Evolutionary conservation across 2,329 filamentous ascomycete genomes (phyloP).

Genomic region (Xylaria sp.): DNA sequence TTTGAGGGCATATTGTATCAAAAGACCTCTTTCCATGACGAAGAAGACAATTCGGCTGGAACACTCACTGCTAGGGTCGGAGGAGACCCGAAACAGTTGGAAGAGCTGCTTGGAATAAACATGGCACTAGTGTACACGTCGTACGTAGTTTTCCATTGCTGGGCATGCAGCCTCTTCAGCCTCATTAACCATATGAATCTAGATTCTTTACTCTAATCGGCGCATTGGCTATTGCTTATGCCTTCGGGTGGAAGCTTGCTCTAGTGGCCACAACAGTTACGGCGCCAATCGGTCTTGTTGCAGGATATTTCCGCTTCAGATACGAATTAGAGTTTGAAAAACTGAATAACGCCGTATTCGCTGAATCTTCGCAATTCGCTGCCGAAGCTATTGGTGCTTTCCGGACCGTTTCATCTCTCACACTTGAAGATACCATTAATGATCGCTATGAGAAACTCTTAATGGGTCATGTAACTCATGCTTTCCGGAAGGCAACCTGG

Average conservation of each 20-base stretch:
- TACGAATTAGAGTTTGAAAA: slow-evolving; percentile 75
- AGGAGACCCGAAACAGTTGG: slow-evolving; percentile 68
- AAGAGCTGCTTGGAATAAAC: slow-evolving; percentile 72
- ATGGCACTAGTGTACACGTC: slow-evolving; percentile 72
- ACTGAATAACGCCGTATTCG: slow-evolving; percentile 75
- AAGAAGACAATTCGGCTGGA: slow-evolving; percentile 68
- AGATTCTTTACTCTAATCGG: slow-evolving; percentile 72
- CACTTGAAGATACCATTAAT: slow-evolving; percentile 74
- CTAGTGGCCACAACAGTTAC: slow-evolving; percentile 73
- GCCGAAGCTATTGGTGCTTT: slow-evolving; percentile 80
- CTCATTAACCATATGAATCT: slow-evolving; percentile 19
- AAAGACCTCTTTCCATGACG: slow-evolving; percentile 70
- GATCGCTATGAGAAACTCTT: slow-evolving; percentile 71
- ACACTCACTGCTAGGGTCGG: slow-evolving; percentile 68
- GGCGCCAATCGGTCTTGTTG: slow-evolving; percentile 60
- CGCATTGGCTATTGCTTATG: slow-evolving; percentile 73
- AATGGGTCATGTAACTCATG: slow-evolving; percentile 65
- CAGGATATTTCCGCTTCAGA: slow-evolving; percentile 63
- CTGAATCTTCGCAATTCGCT: slow-evolving; percentile 78
- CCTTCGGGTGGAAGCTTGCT: slow-evolving; percentile 81
- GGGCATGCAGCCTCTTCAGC: not conserved
- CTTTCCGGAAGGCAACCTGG: slow-evolving; percentile 70
- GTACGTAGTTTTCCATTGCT: slow-evolving; percentile 28
- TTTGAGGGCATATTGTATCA: slow-evolving; percentile 70
- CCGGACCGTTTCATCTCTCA: slow-evolving; percentile 76